A percentile compares a stretch with the other conserved stretches of the same genome.
phyloP scores from a whole-genome alignment of 1,139 yeast genomes.

The Zygosaccharomyces sapae region DNA sequence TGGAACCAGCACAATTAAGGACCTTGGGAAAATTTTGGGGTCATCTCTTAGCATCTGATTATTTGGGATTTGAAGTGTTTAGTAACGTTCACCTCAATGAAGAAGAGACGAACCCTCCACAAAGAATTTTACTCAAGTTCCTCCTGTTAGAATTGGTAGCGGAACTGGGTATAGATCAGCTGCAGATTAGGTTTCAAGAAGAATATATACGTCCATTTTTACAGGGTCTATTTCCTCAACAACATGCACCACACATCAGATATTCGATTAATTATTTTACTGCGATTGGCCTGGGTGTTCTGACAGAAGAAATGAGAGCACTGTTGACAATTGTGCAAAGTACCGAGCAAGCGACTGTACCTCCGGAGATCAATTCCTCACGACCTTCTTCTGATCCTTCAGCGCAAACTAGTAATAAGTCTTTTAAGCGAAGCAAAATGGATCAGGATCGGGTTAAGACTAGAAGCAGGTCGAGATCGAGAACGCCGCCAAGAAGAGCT shows the following conservation, averaged over 20 bases:
- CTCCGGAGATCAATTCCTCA: not conserved
- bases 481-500: slow-evolving; percentile 25
- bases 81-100: slow-evolving; percentile 58
- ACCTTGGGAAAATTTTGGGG: slow-evolving; percentile 88
- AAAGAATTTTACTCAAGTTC: slow-evolving; percentile 77
- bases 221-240: slow-evolving; percentile 43
- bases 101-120: slow-evolving; percentile 68
- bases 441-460: not conserved
- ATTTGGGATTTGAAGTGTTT: slow-evolving; percentile 59
- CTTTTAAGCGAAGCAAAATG: not conserved
- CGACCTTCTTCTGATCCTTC: not conserved
- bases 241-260: slow-evolving; percentile 56
- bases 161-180: slow-evolving; percentile 60
- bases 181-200: slow-evolving; percentile 48
- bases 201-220: slow-evolving; percentile 48
- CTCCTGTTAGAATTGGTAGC: slow-evolving; percentile 75
- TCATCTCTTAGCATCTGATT: slow-evolving; percentile 69
- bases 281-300: slow-evolving; percentile 80
- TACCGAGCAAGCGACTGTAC: not conserved
- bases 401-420: not conserved
- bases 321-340: slow-evolving; percentile 36
- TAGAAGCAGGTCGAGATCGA: slow-evolving; percentile 14
- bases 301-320: slow-evolving; percentile 79
- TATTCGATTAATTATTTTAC: slow-evolving; percentile 90
- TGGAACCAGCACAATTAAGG: slow-evolving; percentile 68